Conservation (phyloP, 2,329 filamentous ascomycete species). For the Helicocarpus griseus region DNA sequence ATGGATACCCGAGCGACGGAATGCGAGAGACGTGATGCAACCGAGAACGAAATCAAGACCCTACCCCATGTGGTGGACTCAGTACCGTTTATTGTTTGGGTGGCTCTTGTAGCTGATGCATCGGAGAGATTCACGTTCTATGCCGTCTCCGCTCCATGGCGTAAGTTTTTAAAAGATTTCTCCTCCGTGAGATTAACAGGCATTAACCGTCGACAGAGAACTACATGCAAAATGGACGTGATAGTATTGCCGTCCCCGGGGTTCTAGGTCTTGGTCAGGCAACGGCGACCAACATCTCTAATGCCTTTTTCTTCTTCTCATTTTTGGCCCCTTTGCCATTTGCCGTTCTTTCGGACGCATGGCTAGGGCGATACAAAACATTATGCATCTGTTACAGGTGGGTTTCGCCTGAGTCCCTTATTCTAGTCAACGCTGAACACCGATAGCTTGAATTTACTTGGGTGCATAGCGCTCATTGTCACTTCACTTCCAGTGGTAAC, state of each 20-base stretch:
- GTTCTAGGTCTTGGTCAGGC: constrained; percentile 30
- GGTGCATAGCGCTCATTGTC: constrained; percentile 45
- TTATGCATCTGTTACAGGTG: too few relatives aligned
- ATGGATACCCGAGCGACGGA: too few relatives aligned
- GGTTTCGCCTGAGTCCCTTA: too few relatives aligned
- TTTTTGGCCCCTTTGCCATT: constrained; percentile 48
- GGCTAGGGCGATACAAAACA: constrained; percentile 53
- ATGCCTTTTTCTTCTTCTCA: constrained; percentile 47
- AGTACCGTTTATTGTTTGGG: constrained; percentile 44
- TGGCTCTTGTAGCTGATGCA: constrained; percentile 47
- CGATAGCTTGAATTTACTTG: constrained; percentile 43
- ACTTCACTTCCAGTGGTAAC: too few relatives aligned
- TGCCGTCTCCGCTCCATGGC: too few relatives aligned
- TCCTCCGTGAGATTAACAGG: too few relatives aligned
- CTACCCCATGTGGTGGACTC: constrained; percentile 47
- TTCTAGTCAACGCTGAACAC: constrained; percentile 51
- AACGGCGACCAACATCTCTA: constrained; percentile 40
- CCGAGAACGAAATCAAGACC: constrained; percentile 39
- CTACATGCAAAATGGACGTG: constrained; percentile 38
- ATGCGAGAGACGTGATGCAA: constrained; percentile 46
- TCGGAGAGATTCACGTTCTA: constrained; percentile 51
- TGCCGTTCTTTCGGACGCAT: constrained; percentile 50
- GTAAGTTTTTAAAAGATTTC: too few relatives aligned
- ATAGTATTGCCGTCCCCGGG: constrained; percentile 30
- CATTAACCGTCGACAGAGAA: constrained; percentile 46